These are phyloP conservation scores for Trichoderma erinaceum DNA, from an alignment of 495 filamentous ascomycete species.

Conservation along the genomic window DNA sequence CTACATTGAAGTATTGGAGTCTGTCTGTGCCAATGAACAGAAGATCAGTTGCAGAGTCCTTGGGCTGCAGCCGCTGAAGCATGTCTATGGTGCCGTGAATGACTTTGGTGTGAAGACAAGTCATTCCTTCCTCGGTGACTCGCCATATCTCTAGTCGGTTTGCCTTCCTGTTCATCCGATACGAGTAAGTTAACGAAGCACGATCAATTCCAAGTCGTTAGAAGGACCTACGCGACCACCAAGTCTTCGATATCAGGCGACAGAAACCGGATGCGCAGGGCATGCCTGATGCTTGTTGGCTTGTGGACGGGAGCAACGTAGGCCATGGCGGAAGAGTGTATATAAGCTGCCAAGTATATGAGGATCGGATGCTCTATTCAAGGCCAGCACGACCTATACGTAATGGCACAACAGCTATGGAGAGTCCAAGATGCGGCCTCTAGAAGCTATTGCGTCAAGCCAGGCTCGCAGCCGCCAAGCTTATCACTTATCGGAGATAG, in stretches of 20 bases:
- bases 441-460: neutral
- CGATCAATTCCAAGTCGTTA: constrained; percentile 15
- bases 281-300: constrained; percentile 83
- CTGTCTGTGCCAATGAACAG: constrained; percentile 90
- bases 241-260: constrained; percentile 68
- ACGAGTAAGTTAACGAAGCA: constrained; percentile 17
- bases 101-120: constrained; percentile 54
- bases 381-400: neutral
- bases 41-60: constrained; percentile 68
- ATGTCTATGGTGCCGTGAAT: constrained; percentile 82
- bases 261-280: constrained; percentile 71
- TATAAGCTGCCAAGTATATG: neutral
- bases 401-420: neutral
- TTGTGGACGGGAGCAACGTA: constrained; percentile 92
- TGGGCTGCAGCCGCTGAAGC: constrained; percentile 73
- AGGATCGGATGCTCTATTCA: neutral
- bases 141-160: constrained; percentile 84
- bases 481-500: constrained; percentile 12
- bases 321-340: constrained; percentile 54
- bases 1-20: constrained; percentile 80
- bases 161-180: constrained; percentile 59
- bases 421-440: neutral
- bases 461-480: neutral
- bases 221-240: constrained; percentile 68
- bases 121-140: constrained; percentile 30